phyloP scores from a whole-genome alignment of 345 rosid genomes.

The Cardiospermum halicacabum region DNA sequence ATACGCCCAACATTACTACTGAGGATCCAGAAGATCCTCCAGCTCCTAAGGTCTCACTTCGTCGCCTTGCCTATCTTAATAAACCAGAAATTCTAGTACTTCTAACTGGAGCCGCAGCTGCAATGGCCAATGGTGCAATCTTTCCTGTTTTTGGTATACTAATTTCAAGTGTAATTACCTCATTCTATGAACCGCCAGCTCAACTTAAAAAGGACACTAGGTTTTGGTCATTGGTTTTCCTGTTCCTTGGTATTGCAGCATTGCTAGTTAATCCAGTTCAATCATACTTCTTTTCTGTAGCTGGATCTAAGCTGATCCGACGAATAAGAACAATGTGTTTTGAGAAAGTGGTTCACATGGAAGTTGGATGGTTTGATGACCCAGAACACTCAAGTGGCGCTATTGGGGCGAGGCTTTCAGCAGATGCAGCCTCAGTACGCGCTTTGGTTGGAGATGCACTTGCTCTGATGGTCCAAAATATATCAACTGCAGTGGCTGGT shows the following conservation, averaged over 20 bases:
- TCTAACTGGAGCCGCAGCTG: conserved; percentile 47
- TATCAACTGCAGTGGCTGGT: conserved; percentile 52
- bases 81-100: conserved; percentile 77
- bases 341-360: conserved; percentile 81
- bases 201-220: conserved; percentile 53
- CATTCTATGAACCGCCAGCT: conserved; percentile 57
- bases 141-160: conserved; percentile 58
- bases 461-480: conserved; percentile 54
- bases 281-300: conserved; percentile 60
- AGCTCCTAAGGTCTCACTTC: conserved; percentile 40
- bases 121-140: conserved; percentile 46
- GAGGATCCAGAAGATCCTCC: conserved; percentile 28
- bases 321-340: conserved; percentile 68
- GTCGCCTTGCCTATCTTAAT: conserved; percentile 63
- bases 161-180: conserved; percentile 43
- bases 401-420: conserved; percentile 80
- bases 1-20: conserved; percentile 24
- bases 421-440: conserved; percentile 72
- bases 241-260: conserved; percentile 56
- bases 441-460: conserved; percentile 78
- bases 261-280: conserved; percentile 40
- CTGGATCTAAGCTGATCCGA: conserved; percentile 61
- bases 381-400: conserved; percentile 77
- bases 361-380: conserved; percentile 81
- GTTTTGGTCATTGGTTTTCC: conserved; percentile 62